Evolutionary conservation across 257 asterid genomes (phyloP), one percentile per base, ranked within the genome.

Genomic region (Knoxia roxburghii): DNA sequence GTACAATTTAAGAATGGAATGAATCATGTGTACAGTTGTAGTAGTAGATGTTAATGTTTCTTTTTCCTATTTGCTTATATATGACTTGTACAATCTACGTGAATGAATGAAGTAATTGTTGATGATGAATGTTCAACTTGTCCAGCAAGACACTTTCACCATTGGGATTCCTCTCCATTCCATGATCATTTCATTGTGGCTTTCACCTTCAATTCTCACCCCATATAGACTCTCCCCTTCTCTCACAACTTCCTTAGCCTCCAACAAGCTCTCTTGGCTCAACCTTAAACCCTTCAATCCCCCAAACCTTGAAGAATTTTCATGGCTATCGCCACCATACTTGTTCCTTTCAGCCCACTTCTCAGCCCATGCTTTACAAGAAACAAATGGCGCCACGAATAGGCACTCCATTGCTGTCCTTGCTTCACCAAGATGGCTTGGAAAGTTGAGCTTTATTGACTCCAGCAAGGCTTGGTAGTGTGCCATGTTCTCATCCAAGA

Each of bases 201-300:
- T 68, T 8, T 69, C 83, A 23, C 74, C 67, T 21, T 68, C 76
- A 51, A 77, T 71, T 24, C 74, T 79, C 53, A 81, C 83, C 41
- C 75, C 65, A 69, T 79, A 81, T 14, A 58, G 56, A 69, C 75
- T 67, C 56, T 68, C 75, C n/a, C 81, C 72, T 75, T 72, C 81
- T 35, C 68, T 73, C 43, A 81, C 82, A 32, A 81, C n/a, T 76
- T 84, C 80, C 23, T 68, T 79, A 24, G 83, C 86, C 72, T 84
- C 80, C 53, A 49, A 23, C 61, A 81, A 35, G 70, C 67, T 70
- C 56, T 74, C 77, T 58, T 29, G 66, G 55, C 83, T 84, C 45
- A 65, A 23, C 61, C 49, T 74, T 76, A 69, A 73, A 21, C 81
- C 79, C 43, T 77, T 61, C 64, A 79, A 43, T 37, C 41, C 41